Evolutionary conservation across 2,329 filamentous ascomycete genomes (phyloP).

Genomic region (Colletotrichum scovillei): DNA sequence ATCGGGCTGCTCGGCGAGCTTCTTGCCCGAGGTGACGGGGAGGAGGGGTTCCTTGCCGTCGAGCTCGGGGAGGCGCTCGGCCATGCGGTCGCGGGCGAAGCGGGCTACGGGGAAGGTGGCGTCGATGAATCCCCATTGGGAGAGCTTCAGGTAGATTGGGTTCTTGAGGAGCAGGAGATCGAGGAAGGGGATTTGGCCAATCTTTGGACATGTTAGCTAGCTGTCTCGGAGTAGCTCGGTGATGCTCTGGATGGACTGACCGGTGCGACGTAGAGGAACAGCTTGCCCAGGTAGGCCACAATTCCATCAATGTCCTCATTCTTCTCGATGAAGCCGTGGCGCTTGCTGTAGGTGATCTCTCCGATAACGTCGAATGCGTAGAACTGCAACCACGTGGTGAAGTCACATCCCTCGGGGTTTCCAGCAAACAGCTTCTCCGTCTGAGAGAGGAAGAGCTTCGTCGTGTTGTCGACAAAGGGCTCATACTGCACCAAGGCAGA

Average conservation of each 20-base stretch:
- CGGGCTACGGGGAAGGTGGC: constrained; percentile 77
- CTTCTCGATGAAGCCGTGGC: constrained; percentile 80
- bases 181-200: constrained; percentile 80
- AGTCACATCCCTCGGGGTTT: constrained; percentile 64
- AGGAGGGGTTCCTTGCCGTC: constrained; percentile 49
- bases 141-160: constrained; percentile 75
- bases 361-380: constrained; percentile 87
- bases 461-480: constrained; percentile 81
- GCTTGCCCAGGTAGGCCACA: constrained; percentile 69
- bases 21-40: constrained; percentile 49
- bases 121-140: constrained; percentile 74
- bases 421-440: constrained; percentile 67
- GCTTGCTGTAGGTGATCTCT: constrained; percentile 80
- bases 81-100: constrained; percentile 77
- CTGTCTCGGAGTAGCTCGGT: background rate
- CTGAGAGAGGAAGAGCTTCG: constrained; percentile 75
- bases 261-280: constrained; percentile 79
- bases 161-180: constrained; percentile 81
- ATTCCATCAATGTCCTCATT: constrained; percentile 83
- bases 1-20: constrained; percentile 60
- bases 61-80: constrained; percentile 68
- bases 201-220: constrained; percentile 48
- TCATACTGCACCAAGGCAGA: constrained; percentile 82
- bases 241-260: constrained; percentile 52
- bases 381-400: constrained; percentile 80